phyloP scores from a whole-genome alignment of 768 basidiomycete genomes.

The Sporobolomyces roseus region DNA sequence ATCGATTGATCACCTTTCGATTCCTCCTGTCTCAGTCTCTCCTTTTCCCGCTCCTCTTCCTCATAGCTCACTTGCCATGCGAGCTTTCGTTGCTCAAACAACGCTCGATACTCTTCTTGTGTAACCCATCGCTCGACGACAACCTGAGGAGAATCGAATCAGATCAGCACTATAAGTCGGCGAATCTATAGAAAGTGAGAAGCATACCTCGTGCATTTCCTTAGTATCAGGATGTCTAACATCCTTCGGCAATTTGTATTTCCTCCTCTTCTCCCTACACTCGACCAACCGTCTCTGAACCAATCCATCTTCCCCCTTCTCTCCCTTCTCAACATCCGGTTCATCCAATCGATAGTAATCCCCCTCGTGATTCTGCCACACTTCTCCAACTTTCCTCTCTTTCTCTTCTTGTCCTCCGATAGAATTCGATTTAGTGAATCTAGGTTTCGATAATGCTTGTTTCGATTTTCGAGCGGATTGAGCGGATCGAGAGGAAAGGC shows the following conservation, averaged over 20 bases:
- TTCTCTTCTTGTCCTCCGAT: too few relatives aligned
- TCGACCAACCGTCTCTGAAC: conserved; percentile 28
- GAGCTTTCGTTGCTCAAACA: conserved; percentile 16
- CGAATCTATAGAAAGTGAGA: neutral
- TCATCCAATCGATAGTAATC: conserved; percentile 23
- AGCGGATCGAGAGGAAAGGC: conserved; percentile 1
- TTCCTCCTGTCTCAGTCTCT: neutral
- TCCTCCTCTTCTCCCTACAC: conserved; percentile 21
- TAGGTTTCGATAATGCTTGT: too few relatives aligned
- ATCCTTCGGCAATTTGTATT: conserved; percentile 31
- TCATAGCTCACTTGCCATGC: conserved; percentile 28
- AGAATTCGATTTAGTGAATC: neutral
- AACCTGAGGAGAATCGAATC: conserved; percentile 17
- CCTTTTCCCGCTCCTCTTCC: conserved; percentile 20
- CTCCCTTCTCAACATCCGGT: too few relatives aligned
- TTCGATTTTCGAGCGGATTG: conserved; percentile 4
- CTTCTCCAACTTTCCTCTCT: conserved; percentile 8
- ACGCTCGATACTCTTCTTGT: neutral
- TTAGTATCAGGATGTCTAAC: conserved; percentile 24
- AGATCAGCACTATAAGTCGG: too few relatives aligned
- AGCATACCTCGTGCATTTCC: conserved; percentile 8
- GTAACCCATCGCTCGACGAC: conserved; percentile 37
- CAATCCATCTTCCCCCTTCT: neutral
- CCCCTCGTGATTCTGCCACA: conserved; percentile 35
- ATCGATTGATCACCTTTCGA: neutral